Evolutionary conservation across 2,329 filamentous ascomycete species (phyloP), one percentile per base, ranked within the genome.

Genomic region (Phaeoacremonium minimum): DNA sequence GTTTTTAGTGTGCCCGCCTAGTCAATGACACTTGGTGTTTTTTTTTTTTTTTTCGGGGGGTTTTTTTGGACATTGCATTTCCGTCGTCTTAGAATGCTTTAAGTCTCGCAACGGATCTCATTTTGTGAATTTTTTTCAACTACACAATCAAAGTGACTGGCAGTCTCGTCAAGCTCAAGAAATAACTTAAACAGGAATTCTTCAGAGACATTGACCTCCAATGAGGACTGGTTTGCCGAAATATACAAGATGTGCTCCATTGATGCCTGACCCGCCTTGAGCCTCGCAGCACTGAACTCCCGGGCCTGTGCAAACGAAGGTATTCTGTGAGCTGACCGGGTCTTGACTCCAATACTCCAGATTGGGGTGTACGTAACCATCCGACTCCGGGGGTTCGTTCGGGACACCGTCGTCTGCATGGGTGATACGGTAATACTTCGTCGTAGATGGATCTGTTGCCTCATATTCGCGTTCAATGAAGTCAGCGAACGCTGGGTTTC

Each of bases 361-460:
- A 17, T 56, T 60, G 22, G 67, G 57, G 41, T 75, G 71, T 6
- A 58, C 47, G 45, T 64, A 77, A 0, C 67, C 68, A 28, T 74
- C 48, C 4, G 56, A 22, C 15, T 58, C 29, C 2, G 65, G 52
- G 0, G 73, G 71, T 6, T 77, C 50, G 35, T 67, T 62, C 0
- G 73, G 71, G 0, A 77, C 64, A 0, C 67, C 63, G 37, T 77
- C 74, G 31, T 65, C 53, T 28, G 48, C 57, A 47, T 75, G 69
- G 0, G 71, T 74, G 16, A 72, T 61, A 6, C 72, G 60, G 48
- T 57, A 73, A n/a, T n/a, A n/a, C 18, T 45, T 34, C 2, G 26
- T 42, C 9, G 50, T 61, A 20, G 48, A 42, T 26, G 28, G 5
- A 11, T 17, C 12, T n/a, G 16, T 4, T 15, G 28, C 15, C 11